A percentile compares a stretch with the other conserved stretches of the same genome.
Conservation (phyloP, 305 asterid genomes). For the Stenogyne calaminthoides region DNA sequence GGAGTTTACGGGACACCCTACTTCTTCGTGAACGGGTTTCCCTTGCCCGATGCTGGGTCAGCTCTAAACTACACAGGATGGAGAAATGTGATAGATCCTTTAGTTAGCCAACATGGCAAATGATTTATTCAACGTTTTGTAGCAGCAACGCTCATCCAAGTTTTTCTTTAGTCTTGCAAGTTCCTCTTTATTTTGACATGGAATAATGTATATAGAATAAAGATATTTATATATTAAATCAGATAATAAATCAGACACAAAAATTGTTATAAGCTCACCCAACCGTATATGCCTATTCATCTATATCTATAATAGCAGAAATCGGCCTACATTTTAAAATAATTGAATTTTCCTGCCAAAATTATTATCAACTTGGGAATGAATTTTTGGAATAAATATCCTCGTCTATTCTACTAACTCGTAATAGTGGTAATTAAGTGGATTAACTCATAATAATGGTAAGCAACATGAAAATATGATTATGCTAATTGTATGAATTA, state of each 20-base stretch:
- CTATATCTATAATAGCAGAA: no score
- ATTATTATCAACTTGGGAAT: no score
- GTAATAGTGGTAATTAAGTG: no score
- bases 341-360: no score
- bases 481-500: no score
- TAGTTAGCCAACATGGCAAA: constrained; percentile 33
- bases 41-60: constrained; percentile 68
- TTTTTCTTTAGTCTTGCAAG: background rate
- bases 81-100: constrained; percentile 63
- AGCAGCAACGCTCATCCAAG: background rate
- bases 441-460: no score
- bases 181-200: background rate
- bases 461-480: no score
- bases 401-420: no score
- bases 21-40: constrained; percentile 89
- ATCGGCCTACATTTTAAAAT: no score
- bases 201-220: background rate
- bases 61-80: constrained; percentile 52
- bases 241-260: background rate
- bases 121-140: background rate
- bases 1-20: constrained; percentile 88
- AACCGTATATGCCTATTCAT: background rate
- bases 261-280: background rate
- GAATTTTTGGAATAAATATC: no score
- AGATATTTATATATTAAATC: background rate